Conservation (phyloP, 257 asterid species). For the Perilla frutescens region DNA sequence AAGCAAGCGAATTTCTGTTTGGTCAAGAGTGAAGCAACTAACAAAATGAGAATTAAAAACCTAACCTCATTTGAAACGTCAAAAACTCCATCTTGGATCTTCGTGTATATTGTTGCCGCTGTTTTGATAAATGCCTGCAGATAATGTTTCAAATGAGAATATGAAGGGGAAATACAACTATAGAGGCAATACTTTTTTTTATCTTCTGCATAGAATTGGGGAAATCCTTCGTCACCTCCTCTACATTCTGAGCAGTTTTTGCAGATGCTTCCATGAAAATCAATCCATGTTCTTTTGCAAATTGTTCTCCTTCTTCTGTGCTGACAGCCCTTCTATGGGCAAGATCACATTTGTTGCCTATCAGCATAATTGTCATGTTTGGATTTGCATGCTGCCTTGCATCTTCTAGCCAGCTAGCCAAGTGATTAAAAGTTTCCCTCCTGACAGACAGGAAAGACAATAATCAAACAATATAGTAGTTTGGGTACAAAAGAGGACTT, state of each 20-base stretch:
- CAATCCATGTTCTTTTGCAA: conserved; percentile 68
- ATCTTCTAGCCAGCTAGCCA: conserved; percentile 74
- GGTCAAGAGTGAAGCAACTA: conserved; percentile 17
- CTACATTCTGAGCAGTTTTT: conserved; percentile 70
- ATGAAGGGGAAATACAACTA: conserved; percentile 5
- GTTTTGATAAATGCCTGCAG: conserved; percentile 87
- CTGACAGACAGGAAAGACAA: conserved; percentile 39
- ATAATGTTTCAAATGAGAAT: conserved; percentile 30
- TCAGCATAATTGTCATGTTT: conserved; percentile 64
- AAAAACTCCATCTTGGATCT: conserved; percentile 93
- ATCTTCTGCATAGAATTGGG: conserved; percentile 1
- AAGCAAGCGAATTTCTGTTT: conserved; percentile 20
- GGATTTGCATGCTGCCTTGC: conserved; percentile 72
- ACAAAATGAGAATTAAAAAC: conserved; percentile 11
- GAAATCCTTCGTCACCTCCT: conserved; percentile 53
- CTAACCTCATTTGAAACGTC: conserved; percentile 95
- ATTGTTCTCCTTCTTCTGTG: conserved; percentile 71
- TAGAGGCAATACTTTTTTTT: background rate
- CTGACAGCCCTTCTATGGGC: conserved; percentile 73
- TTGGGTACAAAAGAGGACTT: background rate
- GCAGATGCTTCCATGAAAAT: conserved; percentile 80
- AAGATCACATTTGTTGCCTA: conserved; percentile 69
- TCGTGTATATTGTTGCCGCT: conserved; percentile 86
- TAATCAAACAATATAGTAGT: conserved; percentile 24
- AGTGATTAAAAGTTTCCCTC: conserved; percentile 73